A percentile compares a stretch with the other conserved stretches of the same genome.
phyloP scores from a whole-genome alignment of 1,139 yeast species.

The Yamadazyma oceani region DNA sequence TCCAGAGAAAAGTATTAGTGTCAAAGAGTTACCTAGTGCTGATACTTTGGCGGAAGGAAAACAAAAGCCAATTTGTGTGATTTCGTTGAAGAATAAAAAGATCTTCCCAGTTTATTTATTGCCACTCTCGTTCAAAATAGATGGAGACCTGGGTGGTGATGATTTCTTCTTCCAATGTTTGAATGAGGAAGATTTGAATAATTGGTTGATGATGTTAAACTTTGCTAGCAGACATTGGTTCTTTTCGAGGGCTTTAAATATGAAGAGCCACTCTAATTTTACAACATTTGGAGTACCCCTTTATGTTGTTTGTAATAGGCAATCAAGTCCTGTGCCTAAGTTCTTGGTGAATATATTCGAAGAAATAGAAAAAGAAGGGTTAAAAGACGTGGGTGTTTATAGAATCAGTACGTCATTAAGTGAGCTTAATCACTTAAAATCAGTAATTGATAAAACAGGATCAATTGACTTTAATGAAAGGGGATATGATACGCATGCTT shows the following conservation, averaged over 20 bases:
- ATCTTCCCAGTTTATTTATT: conserved; percentile 56
- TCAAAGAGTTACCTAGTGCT: conserved; percentile 61
- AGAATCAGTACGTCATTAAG: conserved; percentile 89
- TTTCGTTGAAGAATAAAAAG: conserved; percentile 53
- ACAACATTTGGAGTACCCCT: conserved; percentile 89
- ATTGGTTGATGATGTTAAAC: conserved; percentile 64
- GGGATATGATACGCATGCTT: conserved; percentile 80
- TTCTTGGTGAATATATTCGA: conserved; percentile 64
- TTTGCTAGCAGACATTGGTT: conserved; percentile 60
- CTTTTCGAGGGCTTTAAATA: conserved; percentile 42
- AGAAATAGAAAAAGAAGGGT: conserved; percentile 79
- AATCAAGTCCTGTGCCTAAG: conserved; percentile 58
- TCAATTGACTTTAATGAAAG: conserved; percentile 58
- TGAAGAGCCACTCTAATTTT: conserved; percentile 22
- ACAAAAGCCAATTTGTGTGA: conserved; percentile 56
- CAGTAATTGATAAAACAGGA: conserved; percentile 72
- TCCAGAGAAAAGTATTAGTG: conserved; percentile 53
- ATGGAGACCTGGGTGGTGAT: conserved; percentile 38
- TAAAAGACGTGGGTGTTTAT: conserved; percentile 89
- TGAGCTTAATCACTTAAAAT: conserved; percentile 68
- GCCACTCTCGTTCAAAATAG: conserved; percentile 62
- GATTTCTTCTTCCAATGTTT: conserved; percentile 73
- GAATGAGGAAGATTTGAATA: conserved; percentile 62
- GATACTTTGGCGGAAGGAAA: conserved; percentile 40
- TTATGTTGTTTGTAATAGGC: conserved; percentile 70